Evolutionary conservation across 1,139 yeast genomes (phyloP), one percentile per base, ranked within the genome.

Genomic region (Eremothecium gossypii): DNA sequence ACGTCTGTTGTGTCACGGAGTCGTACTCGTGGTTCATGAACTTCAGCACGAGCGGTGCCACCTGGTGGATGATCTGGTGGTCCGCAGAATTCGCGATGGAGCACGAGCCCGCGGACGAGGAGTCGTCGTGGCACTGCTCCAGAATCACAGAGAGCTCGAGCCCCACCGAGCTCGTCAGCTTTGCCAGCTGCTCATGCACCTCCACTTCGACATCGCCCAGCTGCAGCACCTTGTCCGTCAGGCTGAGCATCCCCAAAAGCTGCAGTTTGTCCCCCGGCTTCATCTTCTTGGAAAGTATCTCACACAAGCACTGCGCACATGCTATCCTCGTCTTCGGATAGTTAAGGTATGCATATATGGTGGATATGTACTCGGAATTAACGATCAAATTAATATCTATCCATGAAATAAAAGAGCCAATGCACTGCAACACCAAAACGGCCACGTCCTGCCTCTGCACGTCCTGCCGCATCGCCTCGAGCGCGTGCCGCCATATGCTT

Each of bases 331-430:
- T 68, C 12, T 60, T 60, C 34, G 70, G 67, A 45, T 65, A 67
- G 33, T 71, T 74, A 49, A 89, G 69, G 55, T 76, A 81, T 45
- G 74, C 76, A 52, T 80, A 79, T 36, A 93, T 73, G 39, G 76
- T 61, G 39, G 71, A 69, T 52, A 87, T 71, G 54, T 77, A 82
- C 35, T 76, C 76, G 14, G 79, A 74, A 41, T 79, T 77, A 30
- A 89, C 76, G 46, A 93, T 80, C 48, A 91, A 68, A 27, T 79
- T 71, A 48, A 91, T 84, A 57, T 93, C 98, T 64, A 91, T 86
- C 99, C 99, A 93, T 27, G 89, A 81, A 27, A 87, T 84, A 71
- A 84, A 93, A 17, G 79, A 78, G 7, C 96, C 97, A 43, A 91
- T 75, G 44, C 68, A 67, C 17, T 58, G 53, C 48, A 60, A 44